Conservation (phyloP, 345 rosid genomes). For the Eutrema yunnanense region DNA sequence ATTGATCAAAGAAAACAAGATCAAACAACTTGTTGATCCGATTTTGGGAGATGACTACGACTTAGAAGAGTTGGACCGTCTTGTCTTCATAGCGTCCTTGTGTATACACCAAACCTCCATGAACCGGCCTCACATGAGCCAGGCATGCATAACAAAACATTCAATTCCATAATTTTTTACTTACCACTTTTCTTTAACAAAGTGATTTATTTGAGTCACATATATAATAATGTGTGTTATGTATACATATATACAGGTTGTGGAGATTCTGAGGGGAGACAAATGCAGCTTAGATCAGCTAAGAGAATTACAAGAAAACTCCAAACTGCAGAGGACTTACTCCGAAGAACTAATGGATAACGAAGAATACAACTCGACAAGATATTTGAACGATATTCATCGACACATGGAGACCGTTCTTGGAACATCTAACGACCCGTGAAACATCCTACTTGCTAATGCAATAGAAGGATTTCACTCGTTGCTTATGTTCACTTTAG, state of each 20-base stretch:
- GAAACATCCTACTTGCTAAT: background rate
- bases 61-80: slow-evolving; percentile 43
- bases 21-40: slow-evolving; percentile 62
- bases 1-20: slow-evolving; percentile 41
- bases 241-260: slow-evolving; percentile 36
- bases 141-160: slow-evolving; percentile 39
- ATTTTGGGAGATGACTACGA: slow-evolving; percentile 44
- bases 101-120: slow-evolving; percentile 55
- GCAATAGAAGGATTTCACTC: slow-evolving; percentile 3
- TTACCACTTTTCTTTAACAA: background rate
- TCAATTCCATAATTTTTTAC: background rate
- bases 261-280: slow-evolving; percentile 55
- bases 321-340: slow-evolving; percentile 48
- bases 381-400: slow-evolving; percentile 47
- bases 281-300: slow-evolving; percentile 30
- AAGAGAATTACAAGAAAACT: slow-evolving; percentile 21
- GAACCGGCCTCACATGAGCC: slow-evolving; percentile 72
- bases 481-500: slow-evolving; percentile 10
- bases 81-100: slow-evolving; percentile 46
- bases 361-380: slow-evolving; percentile 67
- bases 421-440: slow-evolving; percentile 26
- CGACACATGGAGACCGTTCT: slow-evolving; percentile 58
- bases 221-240: background rate
- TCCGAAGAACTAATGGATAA: slow-evolving; percentile 63
- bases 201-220: background rate